Evolutionary conservation across 2,329 filamentous ascomycete genomes (phyloP), one percentile per base, ranked within the genome.

Genomic region (Fusarium tricinctum): DNA sequence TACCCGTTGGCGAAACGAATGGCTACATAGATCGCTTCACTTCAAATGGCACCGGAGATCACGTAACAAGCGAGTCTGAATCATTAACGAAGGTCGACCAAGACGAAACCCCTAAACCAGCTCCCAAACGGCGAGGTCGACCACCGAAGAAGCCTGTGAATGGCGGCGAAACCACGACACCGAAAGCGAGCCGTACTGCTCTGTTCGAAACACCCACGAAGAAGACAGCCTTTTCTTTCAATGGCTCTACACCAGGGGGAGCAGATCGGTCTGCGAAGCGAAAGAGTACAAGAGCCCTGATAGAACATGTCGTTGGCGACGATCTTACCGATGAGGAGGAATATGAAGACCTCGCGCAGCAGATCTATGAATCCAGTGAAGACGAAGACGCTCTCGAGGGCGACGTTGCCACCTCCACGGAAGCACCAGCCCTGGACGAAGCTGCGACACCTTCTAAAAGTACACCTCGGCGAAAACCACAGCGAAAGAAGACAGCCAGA

Each of bases 211-310:
- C 84, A 0, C 83, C 83, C 0, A 73, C 78, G 14, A 83, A 74
- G 30, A 45, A 77, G 55, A 62, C 71, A 6, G 72, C 66, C 0
- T 47, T 70, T 22, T 74, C 75, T 13, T 51, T 73, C 22, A 81
- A 75, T 35, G 80, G 78, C 8, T 74, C 81, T 33, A 93, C 91
- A 2, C 91, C 92, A 0, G 86, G 87, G 42, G 91, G 92, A 68
- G 91, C 91, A 20, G 93, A 97, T 79, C 89, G 92, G 48, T 97
- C 94, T 7, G 95, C 94, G 3, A 89, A 92, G 73, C 90, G 90
- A 74, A 97, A 97, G 83, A 97, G 92, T 77, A 92, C 91, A 22
- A 86, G 89, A 51, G 88, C 89, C 5, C 81, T 97, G 51, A 90
- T 97, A 38, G 89, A 94, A 74, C 89, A 89, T 43, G 89, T 89